phyloP scores from a whole-genome alignment of 352 stramenopile genomes.

The Pythium monospermum region DNA sequence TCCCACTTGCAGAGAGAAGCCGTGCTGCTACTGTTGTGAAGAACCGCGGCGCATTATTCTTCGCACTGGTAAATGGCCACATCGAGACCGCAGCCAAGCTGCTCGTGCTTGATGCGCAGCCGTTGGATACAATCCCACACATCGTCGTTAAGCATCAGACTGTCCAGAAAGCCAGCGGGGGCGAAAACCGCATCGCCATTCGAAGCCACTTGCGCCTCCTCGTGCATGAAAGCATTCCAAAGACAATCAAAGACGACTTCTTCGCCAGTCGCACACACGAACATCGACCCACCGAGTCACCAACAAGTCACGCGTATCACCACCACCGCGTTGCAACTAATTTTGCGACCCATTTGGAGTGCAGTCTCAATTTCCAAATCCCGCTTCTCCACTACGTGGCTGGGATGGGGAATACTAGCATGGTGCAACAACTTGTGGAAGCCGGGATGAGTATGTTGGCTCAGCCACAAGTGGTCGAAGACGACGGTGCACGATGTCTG shows the following conservation, averaged over 20 bases:
- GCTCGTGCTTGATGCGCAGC: slow-evolving; percentile 45
- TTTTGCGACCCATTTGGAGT: slow-evolving; percentile 38
- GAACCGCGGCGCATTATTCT: slow-evolving; percentile 36
- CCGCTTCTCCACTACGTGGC: slow-evolving; percentile 39
- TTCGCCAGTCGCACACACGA: background rate
- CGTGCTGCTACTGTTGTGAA: background rate
- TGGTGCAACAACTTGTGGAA: slow-evolving; percentile 34
- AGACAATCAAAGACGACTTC: slow-evolving; percentile 6
- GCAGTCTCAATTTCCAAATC: slow-evolving; percentile 34
- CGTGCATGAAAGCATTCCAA: slow-evolving; percentile 13
- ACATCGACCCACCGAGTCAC: slow-evolving; percentile 3
- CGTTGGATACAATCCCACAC: slow-evolving; percentile 39
- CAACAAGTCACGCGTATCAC: slow-evolving; percentile 5
- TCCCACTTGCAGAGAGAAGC: background rate
- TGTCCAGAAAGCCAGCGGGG: background rate
- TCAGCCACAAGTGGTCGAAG: background rate
- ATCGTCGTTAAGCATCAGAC: background rate
- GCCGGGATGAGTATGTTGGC: slow-evolving; percentile 42
- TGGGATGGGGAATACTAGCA: slow-evolving; percentile 26
- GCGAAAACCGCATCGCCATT: background rate
- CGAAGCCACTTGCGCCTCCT: background rate
- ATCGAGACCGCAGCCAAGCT: slow-evolving; percentile 48
- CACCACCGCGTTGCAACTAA: slow-evolving; percentile 18
- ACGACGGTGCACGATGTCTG: background rate
- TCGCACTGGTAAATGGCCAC: slow-evolving; percentile 48